Evolutionary conservation across 2,329 filamentous ascomycete species (phyloP), one percentile per base, ranked within the genome.

Genomic region (Neurospora sp.): DNA sequence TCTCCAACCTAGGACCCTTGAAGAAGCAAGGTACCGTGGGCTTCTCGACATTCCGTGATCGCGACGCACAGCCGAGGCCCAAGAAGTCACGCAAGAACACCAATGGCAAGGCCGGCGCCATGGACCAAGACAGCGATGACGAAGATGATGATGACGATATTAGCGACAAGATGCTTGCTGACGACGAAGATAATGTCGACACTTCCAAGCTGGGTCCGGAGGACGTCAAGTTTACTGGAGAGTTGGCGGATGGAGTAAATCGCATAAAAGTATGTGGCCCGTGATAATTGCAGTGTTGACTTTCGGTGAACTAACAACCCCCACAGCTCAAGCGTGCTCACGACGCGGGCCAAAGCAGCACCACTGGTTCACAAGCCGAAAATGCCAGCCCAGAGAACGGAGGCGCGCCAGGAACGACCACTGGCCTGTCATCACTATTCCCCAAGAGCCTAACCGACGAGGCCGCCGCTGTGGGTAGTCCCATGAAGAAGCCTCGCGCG

Each of bases 21-120:
- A 96, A 96, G 79, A 86, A 92, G 2, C 88, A 89, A n/a, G 93
- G 94, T 36, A 95, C 93, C 0, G 92, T 96, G 67, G 94, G 94
- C 42, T 98, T 97, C 79, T 90, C 93, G 3, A 88, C 92, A 15
- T 97, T 97, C 82, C 89, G 95, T 69, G 93, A 96, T 73, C 84
- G 85, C 70, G 85, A 88, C 52, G 81, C 84, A 17, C 85, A 88
- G 69, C 79, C 83, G 3, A 82, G 84, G 69, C 89, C 89, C 76
- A 84, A 84, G 71, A 90, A 90, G 78, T 79, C 83, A 2, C 82
- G 84, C 71, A 90, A 89, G 80, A 89, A 87, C 82, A 87, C 84
- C 76, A 90, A 87, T 70, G 89, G 88, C 62, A 87, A 85, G 68
- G 78, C 79, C 10, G 79, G 77, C 6, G 84, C 86, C 28, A 92